Evolutionary conservation across 2,329 filamentous ascomycete genomes (phyloP).

Genomic region (Thielaviopsis euricoi): DNA sequence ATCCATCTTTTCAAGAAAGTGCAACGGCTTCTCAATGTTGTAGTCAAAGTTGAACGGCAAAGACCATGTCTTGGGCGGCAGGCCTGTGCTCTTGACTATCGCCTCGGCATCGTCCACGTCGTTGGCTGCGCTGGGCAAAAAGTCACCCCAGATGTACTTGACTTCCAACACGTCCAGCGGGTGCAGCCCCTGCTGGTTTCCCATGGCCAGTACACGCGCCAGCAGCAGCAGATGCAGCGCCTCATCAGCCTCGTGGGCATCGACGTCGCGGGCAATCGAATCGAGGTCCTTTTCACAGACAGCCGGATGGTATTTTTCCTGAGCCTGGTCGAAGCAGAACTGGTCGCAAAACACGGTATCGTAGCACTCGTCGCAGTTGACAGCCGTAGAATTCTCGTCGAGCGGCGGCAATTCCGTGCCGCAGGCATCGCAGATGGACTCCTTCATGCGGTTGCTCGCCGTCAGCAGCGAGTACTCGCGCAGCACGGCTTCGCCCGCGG

Average conservation of each 20-base stretch:
- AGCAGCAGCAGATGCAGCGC: conserved; percentile 48
- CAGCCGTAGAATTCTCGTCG: conserved; percentile 12
- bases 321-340: conserved; percentile 40
- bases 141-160: conserved; percentile 56
- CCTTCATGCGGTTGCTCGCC: conserved; percentile 75
- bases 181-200: conserved; percentile 41
- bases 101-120: conserved; percentile 1
- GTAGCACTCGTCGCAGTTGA: conserved; percentile 43
- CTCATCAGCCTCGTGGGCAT: conserved; percentile 40
- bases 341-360: conserved; percentile 52
- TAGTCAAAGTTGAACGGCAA: conserved; percentile 64
- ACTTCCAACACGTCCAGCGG: conserved; percentile 48
- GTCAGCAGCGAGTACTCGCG: conserved; percentile 75
- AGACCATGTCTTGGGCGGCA: conserved; percentile 44
- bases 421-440: conserved; percentile 79
- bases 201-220: conserved; percentile 45
- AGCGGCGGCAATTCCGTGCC: conserved; percentile 42
- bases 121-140: conserved; percentile 35
- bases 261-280: conserved; percentile 46
- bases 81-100: conserved; percentile 4
- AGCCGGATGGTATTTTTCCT: conserved; percentile 44
- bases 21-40: conserved; percentile 58
- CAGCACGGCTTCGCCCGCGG: conserved; percentile 59
- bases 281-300: conserved; percentile 52
- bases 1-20: conserved; percentile 72